Evolutionary conservation across 345 rosid species (phyloP).

Genomic region (Raphanus sativus): DNA sequence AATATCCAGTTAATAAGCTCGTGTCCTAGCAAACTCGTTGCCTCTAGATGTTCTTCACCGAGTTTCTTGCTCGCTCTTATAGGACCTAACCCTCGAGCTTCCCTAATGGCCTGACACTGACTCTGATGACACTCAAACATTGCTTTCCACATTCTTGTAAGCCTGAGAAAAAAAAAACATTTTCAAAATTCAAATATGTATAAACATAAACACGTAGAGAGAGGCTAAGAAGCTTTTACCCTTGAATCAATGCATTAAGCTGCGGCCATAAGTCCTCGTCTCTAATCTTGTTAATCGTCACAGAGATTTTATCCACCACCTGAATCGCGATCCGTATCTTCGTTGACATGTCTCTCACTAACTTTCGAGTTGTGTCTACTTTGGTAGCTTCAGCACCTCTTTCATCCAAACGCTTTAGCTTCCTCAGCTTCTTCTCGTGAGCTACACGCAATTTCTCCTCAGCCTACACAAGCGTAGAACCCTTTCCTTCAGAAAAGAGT

Average conservation of each 20-base stretch:
- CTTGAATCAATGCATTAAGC: constrained; percentile 75
- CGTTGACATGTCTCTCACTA: constrained; percentile 66
- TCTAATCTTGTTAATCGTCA: constrained; percentile 80
- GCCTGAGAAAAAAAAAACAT: constrained; percentile 45
- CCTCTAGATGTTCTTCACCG: constrained; percentile 64
- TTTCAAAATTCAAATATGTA: not conserved
- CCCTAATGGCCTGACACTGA: constrained; percentile 75
- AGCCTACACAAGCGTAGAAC: constrained; percentile 47
- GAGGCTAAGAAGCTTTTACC: constrained; percentile 47
- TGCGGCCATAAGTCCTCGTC: constrained; percentile 99
- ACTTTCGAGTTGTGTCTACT: constrained; percentile 52
- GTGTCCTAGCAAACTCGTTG: constrained; percentile 66
- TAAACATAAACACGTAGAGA: not conserved
- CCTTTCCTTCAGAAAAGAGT: not conserved
- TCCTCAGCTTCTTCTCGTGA: constrained; percentile 71
- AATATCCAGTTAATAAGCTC: constrained; percentile 76
- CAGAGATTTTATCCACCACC: constrained; percentile 80
- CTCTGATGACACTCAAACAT: constrained; percentile 88
- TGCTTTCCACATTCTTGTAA: constrained; percentile 87
- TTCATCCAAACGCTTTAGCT: constrained; percentile 73
- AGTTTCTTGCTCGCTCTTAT: constrained; percentile 61
- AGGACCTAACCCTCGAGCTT: constrained; percentile 63
- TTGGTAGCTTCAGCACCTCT: constrained; percentile 81
- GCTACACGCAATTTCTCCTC: constrained; percentile 85
- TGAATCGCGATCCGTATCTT: constrained; percentile 89